Conservation (phyloP, 2,329 filamentous ascomycete genomes). For the Cercospora canescens region DNA sequence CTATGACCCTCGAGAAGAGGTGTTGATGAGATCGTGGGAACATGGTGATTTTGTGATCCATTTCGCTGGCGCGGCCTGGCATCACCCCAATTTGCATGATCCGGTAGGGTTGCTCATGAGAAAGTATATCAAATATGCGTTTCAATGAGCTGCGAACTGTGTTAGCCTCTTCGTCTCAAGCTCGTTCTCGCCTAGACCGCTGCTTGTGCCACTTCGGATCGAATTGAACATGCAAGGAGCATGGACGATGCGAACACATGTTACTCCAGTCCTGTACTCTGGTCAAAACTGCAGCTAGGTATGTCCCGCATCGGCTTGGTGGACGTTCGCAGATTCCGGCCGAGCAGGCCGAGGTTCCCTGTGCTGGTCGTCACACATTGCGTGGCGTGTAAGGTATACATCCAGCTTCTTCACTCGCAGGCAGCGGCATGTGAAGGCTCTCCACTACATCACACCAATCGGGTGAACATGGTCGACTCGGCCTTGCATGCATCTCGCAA, state of each 20-base stretch:
- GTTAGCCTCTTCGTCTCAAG: background rate
- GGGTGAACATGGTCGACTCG: background rate
- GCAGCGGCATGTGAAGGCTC: background rate
- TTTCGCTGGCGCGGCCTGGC: slow-evolving; percentile 45
- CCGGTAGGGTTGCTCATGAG: slow-evolving; percentile 41
- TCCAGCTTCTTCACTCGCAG: background rate
- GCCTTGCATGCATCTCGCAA: background rate
- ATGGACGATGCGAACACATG: background rate
- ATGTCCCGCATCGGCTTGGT: background rate
- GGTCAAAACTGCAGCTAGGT: background rate
- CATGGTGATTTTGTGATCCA: slow-evolving; percentile 34
- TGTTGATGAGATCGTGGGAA: slow-evolving; percentile 4
- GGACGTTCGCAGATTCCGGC: background rate
- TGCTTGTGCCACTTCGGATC: background rate
- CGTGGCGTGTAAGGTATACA: background rate
- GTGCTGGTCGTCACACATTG: background rate
- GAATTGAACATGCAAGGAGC: background rate
- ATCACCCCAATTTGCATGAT: slow-evolving; percentile 37
- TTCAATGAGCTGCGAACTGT: background rate
- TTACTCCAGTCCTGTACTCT: background rate
- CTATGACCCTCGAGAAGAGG: slow-evolving; percentile 33
- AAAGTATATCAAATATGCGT: slow-evolving; percentile 32
- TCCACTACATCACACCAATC: background rate
- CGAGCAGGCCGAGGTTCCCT: background rate
- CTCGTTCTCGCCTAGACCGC: background rate